Percentiles rank a stretch among this genome's conserved stretches.
phyloP scores from a whole-genome alignment of 257 asterid genomes.

The Solanum bulbocastanum region DNA sequence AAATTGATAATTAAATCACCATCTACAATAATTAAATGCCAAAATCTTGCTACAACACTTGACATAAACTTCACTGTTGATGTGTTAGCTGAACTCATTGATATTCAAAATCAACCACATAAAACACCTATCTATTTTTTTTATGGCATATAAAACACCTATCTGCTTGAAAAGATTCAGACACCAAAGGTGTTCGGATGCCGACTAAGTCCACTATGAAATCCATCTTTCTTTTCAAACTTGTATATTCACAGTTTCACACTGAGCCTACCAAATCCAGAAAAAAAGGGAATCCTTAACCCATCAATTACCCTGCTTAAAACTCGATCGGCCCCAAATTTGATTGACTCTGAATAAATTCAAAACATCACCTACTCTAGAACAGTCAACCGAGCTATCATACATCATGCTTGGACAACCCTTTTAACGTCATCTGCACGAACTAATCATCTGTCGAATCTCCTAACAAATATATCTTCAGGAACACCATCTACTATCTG shows the following conservation, averaged over 20 bases:
- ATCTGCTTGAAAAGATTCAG: neutral
- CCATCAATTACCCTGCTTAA: neutral
- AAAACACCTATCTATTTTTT: neutral
- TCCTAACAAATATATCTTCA: neutral
- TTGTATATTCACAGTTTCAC: neutral
- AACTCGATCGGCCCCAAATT: neutral
- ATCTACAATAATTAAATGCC: neutral
- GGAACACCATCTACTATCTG: neutral
- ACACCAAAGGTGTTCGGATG: neutral
- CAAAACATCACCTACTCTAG: neutral
- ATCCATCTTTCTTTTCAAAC: neutral
- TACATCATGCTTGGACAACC: neutral
- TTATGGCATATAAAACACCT: neutral
- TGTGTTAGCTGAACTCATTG: neutral
- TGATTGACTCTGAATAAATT: neutral
- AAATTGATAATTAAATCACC: neutral
- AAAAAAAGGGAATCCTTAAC: neutral
- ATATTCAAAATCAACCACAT: neutral
- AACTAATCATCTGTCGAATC: neutral
- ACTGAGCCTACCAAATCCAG: neutral
- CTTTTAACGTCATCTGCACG: neutral
- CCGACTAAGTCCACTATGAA: neutral
- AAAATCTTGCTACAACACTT: neutral
- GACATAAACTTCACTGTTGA: neutral
- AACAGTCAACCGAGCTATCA: neutral